A percentile compares a stretch with the other conserved stretches of the same genome.
phyloP scores from a whole-genome alignment of 306 rosid genomes.

The Ochetophila trinervis region DNA sequence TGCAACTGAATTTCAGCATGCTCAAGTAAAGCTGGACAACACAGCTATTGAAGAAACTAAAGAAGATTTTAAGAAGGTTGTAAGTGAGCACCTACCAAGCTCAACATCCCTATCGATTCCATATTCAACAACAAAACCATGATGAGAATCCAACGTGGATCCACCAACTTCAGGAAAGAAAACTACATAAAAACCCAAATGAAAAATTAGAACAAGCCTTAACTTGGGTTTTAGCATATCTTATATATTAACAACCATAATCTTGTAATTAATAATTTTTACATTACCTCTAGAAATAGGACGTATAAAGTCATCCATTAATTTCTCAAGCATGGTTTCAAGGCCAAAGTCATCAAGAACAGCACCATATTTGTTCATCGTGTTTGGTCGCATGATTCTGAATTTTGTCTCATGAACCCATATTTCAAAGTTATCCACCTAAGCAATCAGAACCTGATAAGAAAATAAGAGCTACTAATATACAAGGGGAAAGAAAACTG shows the following conservation, averaged over 20 bases:
- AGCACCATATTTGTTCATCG: slow-evolving; percentile 85
- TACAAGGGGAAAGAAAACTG: slow-evolving; percentile 14
- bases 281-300: slow-evolving; percentile 69
- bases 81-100: slow-evolving; percentile 59
- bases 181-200: slow-evolving; percentile 51
- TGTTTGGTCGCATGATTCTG: slow-evolving; percentile 91
- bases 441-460: slow-evolving; percentile 55
- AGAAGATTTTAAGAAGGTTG: background rate
- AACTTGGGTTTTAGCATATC: slow-evolving; percentile 6
- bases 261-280: slow-evolving; percentile 2
- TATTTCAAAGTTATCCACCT: slow-evolving; percentile 93
- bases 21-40: background rate
- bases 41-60: slow-evolving; percentile 2
- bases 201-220: slow-evolving; percentile 24
- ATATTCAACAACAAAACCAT: slow-evolving; percentile 93
- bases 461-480: slow-evolving; percentile 41
- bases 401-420: slow-evolving; percentile 74
- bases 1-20: background rate
- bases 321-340: slow-evolving; percentile 74
- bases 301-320: slow-evolving; percentile 68
- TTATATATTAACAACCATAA: slow-evolving; percentile 15
- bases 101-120: slow-evolving; percentile 82
- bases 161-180: slow-evolving; percentile 88
- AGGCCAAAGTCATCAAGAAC: slow-evolving; percentile 97
- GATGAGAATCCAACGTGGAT: slow-evolving; percentile 89